phyloP scores from a whole-genome alignment of 306 rosid genomes.

The Amphicarpaea edgeworthii region DNA sequence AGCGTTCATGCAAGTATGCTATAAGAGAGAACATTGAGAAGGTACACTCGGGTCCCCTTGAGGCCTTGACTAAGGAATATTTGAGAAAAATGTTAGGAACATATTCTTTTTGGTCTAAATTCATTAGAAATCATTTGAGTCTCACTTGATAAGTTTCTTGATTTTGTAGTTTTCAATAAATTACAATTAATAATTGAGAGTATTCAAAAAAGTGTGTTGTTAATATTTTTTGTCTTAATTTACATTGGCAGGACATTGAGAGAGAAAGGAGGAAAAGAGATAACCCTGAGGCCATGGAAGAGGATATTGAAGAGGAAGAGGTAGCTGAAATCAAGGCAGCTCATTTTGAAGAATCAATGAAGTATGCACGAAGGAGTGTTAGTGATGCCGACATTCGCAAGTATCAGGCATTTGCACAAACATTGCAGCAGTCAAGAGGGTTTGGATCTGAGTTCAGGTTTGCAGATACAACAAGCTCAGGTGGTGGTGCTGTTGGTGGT shows the following conservation, averaged over 20 bases:
- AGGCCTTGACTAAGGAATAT: not conserved
- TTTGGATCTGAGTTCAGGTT: conserved; percentile 92
- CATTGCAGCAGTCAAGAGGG: conserved; percentile 98
- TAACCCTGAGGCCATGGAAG: conserved; percentile 97
- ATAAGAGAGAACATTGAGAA: conserved; percentile 97
- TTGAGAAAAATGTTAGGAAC: not conserved
- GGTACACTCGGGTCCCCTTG: no score
- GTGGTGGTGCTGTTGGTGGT: conserved; percentile 40
- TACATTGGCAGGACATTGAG: conserved; percentile 76
- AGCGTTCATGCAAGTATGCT: conserved; percentile 96
- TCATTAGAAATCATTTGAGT: no score
- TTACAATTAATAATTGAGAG: no score
- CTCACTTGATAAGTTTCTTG: no score
- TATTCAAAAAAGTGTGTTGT: no score
- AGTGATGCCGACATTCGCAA: conserved; percentile 98
- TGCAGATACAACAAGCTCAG: conserved; percentile 53
- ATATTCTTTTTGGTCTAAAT: no score
- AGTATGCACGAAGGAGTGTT: conserved; percentile 94
- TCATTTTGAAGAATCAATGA: conserved; percentile 98
- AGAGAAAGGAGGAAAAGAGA: conserved; percentile 87
- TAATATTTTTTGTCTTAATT: no score
- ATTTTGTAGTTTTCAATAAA: no score
- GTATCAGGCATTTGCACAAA: conserved; percentile 96
- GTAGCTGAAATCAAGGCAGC: conserved; percentile 93
- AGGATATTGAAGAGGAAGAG: conserved; percentile 80